Base-by-base conservation (phyloP, 2,329 filamentous ascomycete species). In the Pseudogymnoascus pannorum region DNA sequence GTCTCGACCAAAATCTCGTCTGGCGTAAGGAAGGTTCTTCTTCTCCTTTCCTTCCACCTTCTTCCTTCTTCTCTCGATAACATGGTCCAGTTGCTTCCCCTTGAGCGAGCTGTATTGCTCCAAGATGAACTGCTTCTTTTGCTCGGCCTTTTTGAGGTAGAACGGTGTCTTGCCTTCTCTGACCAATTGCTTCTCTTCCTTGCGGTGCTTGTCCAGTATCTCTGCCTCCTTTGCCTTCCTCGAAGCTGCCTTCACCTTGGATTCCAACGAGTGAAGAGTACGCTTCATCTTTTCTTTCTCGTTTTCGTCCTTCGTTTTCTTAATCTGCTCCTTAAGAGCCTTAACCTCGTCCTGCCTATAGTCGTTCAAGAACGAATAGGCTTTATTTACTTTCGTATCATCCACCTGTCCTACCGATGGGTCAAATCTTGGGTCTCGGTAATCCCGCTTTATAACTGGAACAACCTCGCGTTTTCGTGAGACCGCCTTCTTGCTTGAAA, bases 161-260 rank as follows among this genome's bases (percentile, higher is more conserved):
- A 92, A 99, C 0, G 94, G 93, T 72, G 83, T 85, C 84, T 97
- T 97, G 64, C 94, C 94, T 77, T 95, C 84, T 69, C 86, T 86
- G 59, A 97, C 86, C 64, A 89, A 77, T 73, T 92, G 88, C 77
- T 91, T 92, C 79, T 99, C 94, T 73, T 86, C 81, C 76, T 83
- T 83, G 70, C 88, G 84, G 76, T 97, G 92, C 73, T 88, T 86
- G 48, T 84, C 79, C 60, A 93, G 69, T 42, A 97, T 77, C 62
- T 85, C 82, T 68, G 84, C 79, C 74, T 88, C 85, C 63, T 86
- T 82, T 64, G 91, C 87, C 76, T 87, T 89, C 59, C 81, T 79
- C 67, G 85, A 78, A 66, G 86, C 83, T 24, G 91, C 81, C 75
- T 90, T 88, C 74, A 88, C 83, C 71, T 84, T 84, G 62, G 88